These are phyloP conservation scores for Asclepias syriaca DNA, from an alignment of 257 asterid genomes.

Conservation along the genomic window DNA sequence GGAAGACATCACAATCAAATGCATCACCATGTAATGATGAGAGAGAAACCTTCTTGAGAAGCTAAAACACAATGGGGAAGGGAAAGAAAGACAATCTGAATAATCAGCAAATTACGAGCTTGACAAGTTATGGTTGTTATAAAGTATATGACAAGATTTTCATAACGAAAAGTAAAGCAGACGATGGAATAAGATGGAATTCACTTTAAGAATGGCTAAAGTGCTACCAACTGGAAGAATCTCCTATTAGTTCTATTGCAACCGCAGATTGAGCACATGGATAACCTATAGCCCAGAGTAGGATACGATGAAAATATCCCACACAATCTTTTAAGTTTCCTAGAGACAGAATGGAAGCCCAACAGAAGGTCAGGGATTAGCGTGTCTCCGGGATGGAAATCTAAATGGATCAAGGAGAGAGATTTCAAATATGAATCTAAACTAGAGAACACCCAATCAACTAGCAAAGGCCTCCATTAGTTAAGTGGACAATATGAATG, in stretches of 20 bases:
- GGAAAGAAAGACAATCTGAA: neutral
- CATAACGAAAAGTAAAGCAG: conserved; percentile 11
- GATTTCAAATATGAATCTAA: conserved; percentile 14
- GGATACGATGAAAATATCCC: conserved; percentile 25
- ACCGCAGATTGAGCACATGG: conserved; percentile 34
- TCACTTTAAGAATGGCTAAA: conserved; percentile 18
- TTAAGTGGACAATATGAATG: conserved; percentile 87
- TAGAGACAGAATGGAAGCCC: conserved; percentile 36
- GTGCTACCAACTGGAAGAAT: conserved; percentile 36
- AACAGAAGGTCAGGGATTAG: conserved; percentile 30
- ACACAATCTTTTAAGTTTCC: conserved; percentile 39
- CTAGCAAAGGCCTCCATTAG: conserved; percentile 26
- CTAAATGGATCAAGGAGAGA: conserved; percentile 44
- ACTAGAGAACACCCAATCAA: conserved; percentile 27
- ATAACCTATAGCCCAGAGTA: conserved; percentile 28
- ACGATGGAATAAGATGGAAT: conserved; percentile 23
- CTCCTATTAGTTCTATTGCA: conserved; percentile 34
- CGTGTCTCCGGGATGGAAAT: conserved; percentile 29
- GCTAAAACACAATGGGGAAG: neutral
- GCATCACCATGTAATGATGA: neutral
- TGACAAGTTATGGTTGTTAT: neutral
- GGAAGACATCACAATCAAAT: neutral
- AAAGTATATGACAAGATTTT: conserved; percentile 6
- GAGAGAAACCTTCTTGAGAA: conserved; percentile 15
- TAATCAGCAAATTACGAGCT: conserved; percentile 3